Evolutionary conservation across 2,329 filamentous ascomycete genomes (phyloP).

Genomic region (Blastomyces parvus): DNA sequence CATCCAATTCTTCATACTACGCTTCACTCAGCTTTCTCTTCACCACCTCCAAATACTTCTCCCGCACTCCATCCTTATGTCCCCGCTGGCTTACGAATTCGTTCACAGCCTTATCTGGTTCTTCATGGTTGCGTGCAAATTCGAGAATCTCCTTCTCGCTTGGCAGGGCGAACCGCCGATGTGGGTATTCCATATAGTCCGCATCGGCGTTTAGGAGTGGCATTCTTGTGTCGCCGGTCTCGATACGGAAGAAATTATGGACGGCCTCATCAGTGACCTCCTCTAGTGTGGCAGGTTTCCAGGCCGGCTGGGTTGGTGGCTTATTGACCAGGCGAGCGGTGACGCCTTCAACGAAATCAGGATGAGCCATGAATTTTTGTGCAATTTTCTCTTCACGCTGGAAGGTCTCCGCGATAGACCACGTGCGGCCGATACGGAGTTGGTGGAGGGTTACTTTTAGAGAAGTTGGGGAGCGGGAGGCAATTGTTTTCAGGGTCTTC

Average conservation of each 20-base stretch:
- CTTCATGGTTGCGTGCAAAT: conserved; percentile 33
- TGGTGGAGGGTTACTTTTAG: conserved; percentile 77
- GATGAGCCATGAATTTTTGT: conserved; percentile 76
- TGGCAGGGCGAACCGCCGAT: conserved; percentile 59
- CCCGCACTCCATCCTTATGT: conserved; percentile 58
- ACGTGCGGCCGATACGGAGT: conserved; percentile 64
- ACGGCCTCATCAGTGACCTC: conserved; percentile 53
- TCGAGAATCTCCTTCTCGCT: conserved; percentile 49
- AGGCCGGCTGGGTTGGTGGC: conserved; percentile 55
- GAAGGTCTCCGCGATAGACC: conserved; percentile 81
- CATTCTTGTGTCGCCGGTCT: conserved; percentile 41
- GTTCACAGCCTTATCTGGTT: conserved; percentile 50
- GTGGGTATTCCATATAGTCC: conserved; percentile 66
- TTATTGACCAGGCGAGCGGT: conserved; percentile 67
- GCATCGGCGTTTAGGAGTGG: conserved; percentile 48
- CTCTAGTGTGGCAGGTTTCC: conserved; percentile 65
- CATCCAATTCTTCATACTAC: conserved; percentile 17
- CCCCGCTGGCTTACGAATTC: conserved; percentile 52
- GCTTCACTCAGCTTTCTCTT: conserved; percentile 44
- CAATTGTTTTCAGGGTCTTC: conserved; percentile 65
- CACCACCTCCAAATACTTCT: conserved; percentile 61
- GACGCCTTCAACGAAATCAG: conserved; percentile 90
- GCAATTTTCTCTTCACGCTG: conserved; percentile 77
- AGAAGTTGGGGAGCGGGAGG: conserved; percentile 71
- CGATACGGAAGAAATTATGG: conserved; percentile 58